Base-by-base conservation (phyloP, 495 filamentous ascomycete species). In the Annulohypoxylon bovei region DNA sequence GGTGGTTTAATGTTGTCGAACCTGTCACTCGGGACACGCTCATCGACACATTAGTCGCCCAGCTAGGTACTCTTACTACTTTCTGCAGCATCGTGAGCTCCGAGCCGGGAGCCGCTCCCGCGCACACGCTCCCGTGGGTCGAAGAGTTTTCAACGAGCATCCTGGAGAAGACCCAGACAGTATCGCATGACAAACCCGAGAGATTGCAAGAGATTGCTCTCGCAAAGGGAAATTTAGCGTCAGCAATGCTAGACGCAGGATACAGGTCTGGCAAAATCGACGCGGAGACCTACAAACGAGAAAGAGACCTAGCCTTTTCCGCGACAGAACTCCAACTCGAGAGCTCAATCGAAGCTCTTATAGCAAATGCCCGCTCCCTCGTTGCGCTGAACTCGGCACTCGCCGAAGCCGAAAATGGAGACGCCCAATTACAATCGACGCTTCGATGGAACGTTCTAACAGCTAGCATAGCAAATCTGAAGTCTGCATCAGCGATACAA, bases 1-100 rank as follows among this genome's bases (percentile, higher is more conserved):
- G 88, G 72, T 91, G 88, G 88, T 88, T 85, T 27, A 83, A 83
- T 2, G 81, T 93, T 37, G 81, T 89, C 25, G 88, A 90, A 58
- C 88, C 89, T 0, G 80, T 90, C 16, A 91, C 89, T 3, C 82
- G 84, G 32, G 80, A 81, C 7, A 77, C 72, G 1, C 65, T 92
- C 23, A 64, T 85, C 30, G 91, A 93, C 67, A 91, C 89, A 0
- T n/a, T 91, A 3, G 68, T 88, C 61, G 81, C 82, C n/a, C 88
- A 86, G 83, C 65, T 91, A 7, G 75, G 85, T 9, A 84, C 81
- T 28, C 50, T 91, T 4, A 83, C 56, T 30, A 68, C 67, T 0
- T 49, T 73, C 40, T 89, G 87, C 70, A 85, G 84, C 60, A 77
- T 91, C 25, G 65, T 86, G 44, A 79, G 67, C 75, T 46, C 70